Evolutionary conservation across 208 protist species (phyloP), one percentile per base, ranked within the genome.

Genomic region (Leishmania aethiopica): DNA sequence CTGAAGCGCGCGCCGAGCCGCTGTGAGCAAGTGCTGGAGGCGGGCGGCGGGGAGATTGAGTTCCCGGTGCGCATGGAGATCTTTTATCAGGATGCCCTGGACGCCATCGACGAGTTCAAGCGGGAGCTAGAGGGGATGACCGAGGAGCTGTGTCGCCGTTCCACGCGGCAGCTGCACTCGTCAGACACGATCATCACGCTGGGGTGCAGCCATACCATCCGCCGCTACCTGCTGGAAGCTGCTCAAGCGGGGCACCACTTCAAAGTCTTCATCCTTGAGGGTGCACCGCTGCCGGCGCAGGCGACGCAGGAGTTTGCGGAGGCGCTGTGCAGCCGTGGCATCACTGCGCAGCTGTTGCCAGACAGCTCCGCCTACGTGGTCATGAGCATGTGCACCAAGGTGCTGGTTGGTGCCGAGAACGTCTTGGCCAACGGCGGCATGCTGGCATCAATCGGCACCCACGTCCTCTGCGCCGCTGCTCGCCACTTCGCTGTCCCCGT

Each of bases 391-490:
- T 98, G 99, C 64, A 99, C 99, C 77, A 99, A 99, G 85, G 96
- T 99, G 60, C 93, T 99, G n/a, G 87, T 99, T 45, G 95, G 96
- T 11, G 96, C 95, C 4, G 94, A 99, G 80, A 94, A 89, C 45
- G 96, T 99, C 17, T 89, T 99, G 84, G 99, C 99, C 1, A 99
- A 99, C 80, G 99, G 99, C 59, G 99, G 99, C n/a, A 86, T 99
- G 72, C 93, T 99, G 32, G 96, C 98, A 0, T 80, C 88, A 40
- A 92, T 97, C 49, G 98, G 99, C 42, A 96, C 94, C 8, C 98
- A 99, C 81, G 82, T 95, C n/a, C 86, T 99, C 51, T 98, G 97
- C 55, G 84, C 98, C 1, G 98, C 98, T 25, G 99, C 99, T 1
- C 93, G 98, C 59, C 92, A 99, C 81, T 98, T 99, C 73, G 89